Percentiles rank a stretch among this genome's conserved stretches.
phyloP scores from a whole-genome alignment of 139 green algal species.

The Gonium pectorale region DNA sequence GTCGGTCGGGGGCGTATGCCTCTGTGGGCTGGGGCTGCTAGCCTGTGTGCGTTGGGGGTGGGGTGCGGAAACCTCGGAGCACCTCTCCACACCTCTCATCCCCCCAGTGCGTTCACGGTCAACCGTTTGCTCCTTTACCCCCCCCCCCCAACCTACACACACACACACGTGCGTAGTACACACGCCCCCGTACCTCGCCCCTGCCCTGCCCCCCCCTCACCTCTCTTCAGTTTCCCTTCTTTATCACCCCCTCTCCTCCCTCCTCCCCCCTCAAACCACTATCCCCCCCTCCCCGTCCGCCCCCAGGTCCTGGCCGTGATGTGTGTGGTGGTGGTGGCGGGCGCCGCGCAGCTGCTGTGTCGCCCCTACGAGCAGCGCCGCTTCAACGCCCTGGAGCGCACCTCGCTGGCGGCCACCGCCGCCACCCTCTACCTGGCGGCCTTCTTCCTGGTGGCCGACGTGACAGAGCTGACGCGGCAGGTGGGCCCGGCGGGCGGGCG shows the following conservation, averaged over 20 bases:
- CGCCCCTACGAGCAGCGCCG: neutral
- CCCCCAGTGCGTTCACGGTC: too few relatives aligned
- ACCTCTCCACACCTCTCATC: neutral
- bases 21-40: too few relatives aligned
- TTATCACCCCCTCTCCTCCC: neutral
- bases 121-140: too few relatives aligned
- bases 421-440: conserved; percentile 26
- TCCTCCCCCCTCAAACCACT: neutral
- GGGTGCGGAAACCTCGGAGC: too few relatives aligned
- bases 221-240: neutral
- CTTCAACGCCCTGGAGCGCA: conserved; percentile 28
- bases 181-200: too few relatives aligned
- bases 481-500: neutral
- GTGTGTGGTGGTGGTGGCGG: conserved; percentile 28
- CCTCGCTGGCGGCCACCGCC: neutral
- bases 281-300: neutral
- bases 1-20: too few relatives aligned
- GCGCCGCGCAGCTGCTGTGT: neutral
- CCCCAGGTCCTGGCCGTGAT: conserved; percentile 30
- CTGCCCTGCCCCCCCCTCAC: too few relatives aligned
- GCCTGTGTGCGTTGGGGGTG: too few relatives aligned
- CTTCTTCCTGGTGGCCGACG: conserved; percentile 38
- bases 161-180: too few relatives aligned
- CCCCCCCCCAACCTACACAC: too few relatives aligned
- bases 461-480: neutral